Percentiles rank a stretch among this genome's conserved stretches.
Evolutionary conservation across 192 early-diverging fungal species (phyloP).

Genomic region (Podila epicladia): DNA sequence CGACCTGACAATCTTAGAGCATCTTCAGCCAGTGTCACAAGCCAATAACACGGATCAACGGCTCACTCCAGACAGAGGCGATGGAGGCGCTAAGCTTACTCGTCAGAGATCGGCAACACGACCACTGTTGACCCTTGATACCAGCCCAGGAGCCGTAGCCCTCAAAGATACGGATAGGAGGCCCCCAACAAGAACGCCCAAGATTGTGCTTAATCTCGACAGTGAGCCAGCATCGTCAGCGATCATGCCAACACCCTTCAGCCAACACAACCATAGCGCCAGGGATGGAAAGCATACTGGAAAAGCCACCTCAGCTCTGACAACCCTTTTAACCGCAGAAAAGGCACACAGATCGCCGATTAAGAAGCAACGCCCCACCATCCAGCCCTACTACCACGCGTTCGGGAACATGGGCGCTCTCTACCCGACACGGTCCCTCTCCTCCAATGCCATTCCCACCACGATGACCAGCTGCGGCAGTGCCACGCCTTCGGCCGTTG

Average conservation of each 20-base stretch:
- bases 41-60: not conserved
- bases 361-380: not conserved
- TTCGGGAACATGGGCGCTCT: slow-evolving; percentile 15
- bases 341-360: not conserved
- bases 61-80: not conserved
- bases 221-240: too few relatives aligned
- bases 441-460: not conserved
- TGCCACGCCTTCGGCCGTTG: not conserved
- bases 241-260: not conserved
- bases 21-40: not conserved
- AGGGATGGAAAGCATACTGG: not conserved
- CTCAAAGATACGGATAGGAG: slow-evolving; percentile 13
- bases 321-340: not conserved
- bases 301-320: not conserved
- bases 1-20: not conserved
- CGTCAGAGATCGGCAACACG: not conserved
- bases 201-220: not conserved
- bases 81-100: not conserved
- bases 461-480: too few relatives aligned
- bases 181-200: slow-evolving; percentile 1
- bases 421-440: slow-evolving; percentile 5
- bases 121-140: not conserved
- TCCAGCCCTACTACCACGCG: slow-evolving; percentile 7
- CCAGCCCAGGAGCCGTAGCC: not conserved
- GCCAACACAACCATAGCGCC: not conserved